Evolutionary conservation across 1,139 yeast genomes (phyloP), one percentile per base, ranked within the genome.

Genomic region (Sugiyamaella paludigena): DNA sequence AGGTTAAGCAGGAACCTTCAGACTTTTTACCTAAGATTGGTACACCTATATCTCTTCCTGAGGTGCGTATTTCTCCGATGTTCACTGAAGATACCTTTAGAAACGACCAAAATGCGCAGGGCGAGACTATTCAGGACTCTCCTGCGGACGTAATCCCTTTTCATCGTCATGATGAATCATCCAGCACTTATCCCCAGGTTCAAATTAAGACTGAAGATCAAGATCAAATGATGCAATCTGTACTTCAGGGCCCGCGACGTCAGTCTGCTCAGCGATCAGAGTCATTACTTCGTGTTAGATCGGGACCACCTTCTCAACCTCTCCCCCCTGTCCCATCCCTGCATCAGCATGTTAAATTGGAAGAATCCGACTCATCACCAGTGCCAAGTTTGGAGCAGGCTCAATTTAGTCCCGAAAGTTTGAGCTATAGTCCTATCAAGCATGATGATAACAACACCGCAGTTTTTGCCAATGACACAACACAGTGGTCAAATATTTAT

Each of bases 351-450:
- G 34, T 26, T 9, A 27, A 36, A n/a, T 27, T 40, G 34, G 37
- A 33, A 9, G 43, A 38, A 11, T n/a, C 32, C 8, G 50, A 53
- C 31, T 31, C 37, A 16, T 54, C 58, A 1, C 58, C 58, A n/a
- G 58, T 54, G 6, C 58, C 58, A n/a, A 55, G 58, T 24, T 42
- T 55, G 24, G 58, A 54, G 24, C 50, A 29, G 3, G 46, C 33
- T 24, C 48, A 39, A 26, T 35, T 33, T 19, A 48, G 42, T 28
- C 51, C 51, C 6, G 51, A 48, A n/a, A 40, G 48, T 30, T 31
- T 45, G 12, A 44, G 48, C 36, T 48, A 50, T 31, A 54, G 57
- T 40, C 58, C 58, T 11, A 45, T 34, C 11, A 48, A 48, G 31
- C 51, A 45, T 24, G 36, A 34, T 13, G 48, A 48, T 10, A 40